Percentiles rank a stretch among this genome's conserved stretches.
phyloP scores from a whole-genome alignment of 1,139 yeast species.

The Scheffersomyces parashehatae region DNA sequence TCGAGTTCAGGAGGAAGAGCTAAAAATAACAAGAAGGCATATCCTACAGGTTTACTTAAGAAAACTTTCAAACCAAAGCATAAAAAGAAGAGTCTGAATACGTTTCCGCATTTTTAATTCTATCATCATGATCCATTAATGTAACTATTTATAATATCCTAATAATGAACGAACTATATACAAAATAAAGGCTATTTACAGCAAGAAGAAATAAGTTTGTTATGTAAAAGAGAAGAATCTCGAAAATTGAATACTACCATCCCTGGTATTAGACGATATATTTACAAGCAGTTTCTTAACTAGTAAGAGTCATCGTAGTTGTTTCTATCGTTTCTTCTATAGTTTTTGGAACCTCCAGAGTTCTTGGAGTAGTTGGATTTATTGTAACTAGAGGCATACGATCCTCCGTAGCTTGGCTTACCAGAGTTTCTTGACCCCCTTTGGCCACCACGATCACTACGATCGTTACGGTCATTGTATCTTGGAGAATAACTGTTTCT shows the following conservation, averaged over 20 bases:
- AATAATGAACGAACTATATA: no score
- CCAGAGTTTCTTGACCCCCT: slow-evolving; percentile 2
- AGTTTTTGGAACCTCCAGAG: slow-evolving; percentile 4
- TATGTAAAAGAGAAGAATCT: no score
- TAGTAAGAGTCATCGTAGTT: slow-evolving; percentile 7
- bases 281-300: background rate
- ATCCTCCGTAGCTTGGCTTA: slow-evolving; percentile 1
- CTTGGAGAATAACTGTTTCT: background rate
- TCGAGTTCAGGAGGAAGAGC: background rate
- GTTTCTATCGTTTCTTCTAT: slow-evolving; percentile 8
- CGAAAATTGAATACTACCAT: no score
- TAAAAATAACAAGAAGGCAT: background rate
- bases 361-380: background rate
- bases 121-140: no score
- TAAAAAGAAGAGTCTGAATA: background rate
- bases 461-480: background rate
- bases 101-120: no score
- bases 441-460: slow-evolving; percentile 1
- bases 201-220: no score
- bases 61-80: slow-evolving; percentile 1
- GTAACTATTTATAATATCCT: no score
- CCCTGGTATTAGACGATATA: background rate
- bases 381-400: background rate
- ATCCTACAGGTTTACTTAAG: slow-evolving; percentile 7
- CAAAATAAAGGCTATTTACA: no score